Evolutionary conservation across 345 rosid genomes (phyloP), one percentile per base, ranked within the genome.

Genomic region (Noccaea bulbosa): DNA sequence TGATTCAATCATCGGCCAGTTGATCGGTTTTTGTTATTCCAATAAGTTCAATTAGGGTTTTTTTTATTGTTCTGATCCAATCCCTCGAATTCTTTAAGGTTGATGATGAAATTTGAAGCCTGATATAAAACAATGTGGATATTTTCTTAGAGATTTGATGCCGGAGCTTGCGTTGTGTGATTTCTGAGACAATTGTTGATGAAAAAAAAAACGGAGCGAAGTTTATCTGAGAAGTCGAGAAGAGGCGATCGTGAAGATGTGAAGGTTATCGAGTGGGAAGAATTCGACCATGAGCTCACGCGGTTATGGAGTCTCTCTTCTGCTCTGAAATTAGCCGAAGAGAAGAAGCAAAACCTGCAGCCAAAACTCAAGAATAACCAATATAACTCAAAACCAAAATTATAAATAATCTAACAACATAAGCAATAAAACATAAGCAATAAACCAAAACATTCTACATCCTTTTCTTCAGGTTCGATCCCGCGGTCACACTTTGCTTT

Each of bases 201-300:
- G 91, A 88, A 88, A 84, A 46, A 60, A 62, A 65, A 69, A 39
- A 46, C 40, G 10, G 71, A 37, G 59, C 53, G 16, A 57, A 69
- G 73, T 22, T 75, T 57, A 40, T 63, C 70, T 1, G 61, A 55
- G 7, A 75, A 55, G 34, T 54, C 9, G 72, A 51, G 71, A 55
- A 60, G 71, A 39, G 14, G 77, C n/a, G 81, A 74, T 78, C 71
- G 70, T 4, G 79, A 78, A 62, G 75, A 71, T 57, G 77, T 58
- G 68, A 76, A 83, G 68, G 12, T 81, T 40, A 86, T 91, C 79
- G 88, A 88, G 63, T 94, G 98, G 99, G 96, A 91, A 79, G 99
- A 91, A 77, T 94, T 84, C 80, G 92, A 91, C 61, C 85, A 86
- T 45, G 97, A 94, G 81, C 87, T 84, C 14, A 83, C 99, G 35